Evolutionary conservation across 75 land plant genomes (phyloP), one percentile per base, ranked within the genome.

Genomic region (Sequoia sempervirens): DNA sequence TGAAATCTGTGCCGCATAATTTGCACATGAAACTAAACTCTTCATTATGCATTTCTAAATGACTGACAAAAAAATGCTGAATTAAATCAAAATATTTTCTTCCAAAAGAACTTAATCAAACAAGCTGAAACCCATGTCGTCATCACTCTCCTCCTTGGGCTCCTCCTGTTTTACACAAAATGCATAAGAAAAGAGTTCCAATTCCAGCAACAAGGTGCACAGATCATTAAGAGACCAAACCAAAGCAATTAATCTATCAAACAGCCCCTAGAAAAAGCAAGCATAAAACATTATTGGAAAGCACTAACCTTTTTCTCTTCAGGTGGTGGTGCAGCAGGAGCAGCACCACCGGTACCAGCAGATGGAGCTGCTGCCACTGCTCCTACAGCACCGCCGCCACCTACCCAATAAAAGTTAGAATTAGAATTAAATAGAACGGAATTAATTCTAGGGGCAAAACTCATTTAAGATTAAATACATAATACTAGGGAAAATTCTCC

Each of bases 81-180:
- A 0, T 5, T 23, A 3, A 26, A 26, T 14, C 28, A 64, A 32
- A 38, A 13, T 11, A 74, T 74, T 37, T 74, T 74, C 32, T 14
- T 28, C 32, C 36, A 17, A 58, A 5, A 54, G 70, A 58, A 20
- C 69, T 13, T 82, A 88, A 79, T 88, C 89, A 83, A 90, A 90
- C 86, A 90, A 83, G 85, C 90, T 88, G 87, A 90, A 88, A 11
- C 90, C 91, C 90, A 90, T 88, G 52, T 90, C 92, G 15, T 90
- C 92, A 52, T 90, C 92, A 80, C 92, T 90, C 85, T 90, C 92
- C 85, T 90, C 92, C 81, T 88, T 90, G 30, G 90, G 84, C 79
- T 90, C 92, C 86, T 90, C 90, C 89, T 88, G 89, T 36, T 47
- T 10, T 45, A n/a, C 30, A 80, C 40, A 28, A 50, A 15, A 41